These are phyloP conservation scores for Apostasia ramifera DNA, from an alignment of 106 monocot species.

Conservation along the genomic window DNA sequence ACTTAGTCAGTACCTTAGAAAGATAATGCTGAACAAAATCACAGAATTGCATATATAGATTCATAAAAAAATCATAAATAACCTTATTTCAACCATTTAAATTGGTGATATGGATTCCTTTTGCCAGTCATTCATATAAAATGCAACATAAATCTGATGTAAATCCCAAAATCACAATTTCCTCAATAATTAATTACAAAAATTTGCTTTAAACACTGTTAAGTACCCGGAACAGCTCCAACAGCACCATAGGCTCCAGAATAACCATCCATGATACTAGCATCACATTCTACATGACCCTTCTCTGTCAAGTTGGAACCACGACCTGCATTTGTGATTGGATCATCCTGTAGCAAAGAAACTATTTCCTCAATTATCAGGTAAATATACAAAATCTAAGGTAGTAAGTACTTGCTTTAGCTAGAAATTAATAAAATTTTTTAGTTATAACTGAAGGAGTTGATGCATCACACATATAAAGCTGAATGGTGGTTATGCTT, in stretches of 20 bases:
- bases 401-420: background rate
- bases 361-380: conserved; percentile 5
- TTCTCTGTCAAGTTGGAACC: conserved; percentile 93
- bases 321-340: conserved; percentile 94
- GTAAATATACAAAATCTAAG: background rate
- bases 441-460: background rate
- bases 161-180: no score
- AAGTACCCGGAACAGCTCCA: conserved; percentile 83
- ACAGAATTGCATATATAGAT: no score
- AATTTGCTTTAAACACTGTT: no score
- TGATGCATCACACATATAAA: background rate
- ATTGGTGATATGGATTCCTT: no score
- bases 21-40: background rate
- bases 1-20: conserved; percentile 11
- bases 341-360: conserved; percentile 82
- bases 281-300: conserved; percentile 98
- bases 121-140: no score
- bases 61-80: no score
- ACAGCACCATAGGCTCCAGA: conserved; percentile 92
- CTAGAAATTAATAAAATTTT: background rate
- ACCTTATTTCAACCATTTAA: no score
- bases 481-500: no score
- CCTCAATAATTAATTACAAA: no score
- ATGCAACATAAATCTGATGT: no score
- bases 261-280: conserved; percentile 92